phyloP scores from a whole-genome alignment of 208 protist genomes.

The Novymonas esmeraldas region DNA sequence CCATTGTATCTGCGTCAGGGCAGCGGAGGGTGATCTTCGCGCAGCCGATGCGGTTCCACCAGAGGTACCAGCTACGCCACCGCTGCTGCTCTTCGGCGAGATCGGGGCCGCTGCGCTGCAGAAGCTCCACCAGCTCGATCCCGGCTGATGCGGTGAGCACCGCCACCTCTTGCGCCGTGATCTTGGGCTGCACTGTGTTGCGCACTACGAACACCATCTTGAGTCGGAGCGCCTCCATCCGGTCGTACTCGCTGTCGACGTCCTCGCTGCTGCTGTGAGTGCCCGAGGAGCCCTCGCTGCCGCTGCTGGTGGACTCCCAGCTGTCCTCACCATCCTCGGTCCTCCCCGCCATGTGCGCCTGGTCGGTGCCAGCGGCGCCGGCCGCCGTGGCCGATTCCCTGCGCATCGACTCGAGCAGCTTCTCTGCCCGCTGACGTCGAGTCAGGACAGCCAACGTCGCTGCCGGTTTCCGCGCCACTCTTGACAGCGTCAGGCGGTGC shows the following conservation, averaged over 20 bases:
- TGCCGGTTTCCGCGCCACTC: not conserved
- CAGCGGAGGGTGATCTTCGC: conserved; percentile 71
- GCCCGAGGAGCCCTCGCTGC: not conserved
- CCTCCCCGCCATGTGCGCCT: not conserved
- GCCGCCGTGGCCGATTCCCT: not conserved
- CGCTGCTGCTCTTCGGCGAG: conserved; percentile 22
- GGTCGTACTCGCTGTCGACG: conserved; percentile 49
- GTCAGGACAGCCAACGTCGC: not conserved
- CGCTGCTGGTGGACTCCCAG: conserved; percentile 4
- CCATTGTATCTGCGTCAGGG: conserved; percentile 33
- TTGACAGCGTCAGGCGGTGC: not conserved
- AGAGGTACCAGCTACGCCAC: conserved; percentile 67
- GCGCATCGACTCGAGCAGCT: conserved; percentile 23
- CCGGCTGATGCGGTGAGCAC: conserved; percentile 48
- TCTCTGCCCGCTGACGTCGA: conserved; percentile 19
- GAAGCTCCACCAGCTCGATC: conserved; percentile 41
- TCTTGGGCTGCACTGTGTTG: conserved; percentile 36
- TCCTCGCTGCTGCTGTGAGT: conserved; percentile 3
- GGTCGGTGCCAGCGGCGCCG: not conserved
- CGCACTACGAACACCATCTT: conserved; percentile 83
- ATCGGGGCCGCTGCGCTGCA: too few relatives aligned
- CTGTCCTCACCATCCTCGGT: conserved; percentile 19
- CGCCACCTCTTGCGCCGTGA: conserved; percentile 46
- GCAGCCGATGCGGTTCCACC: conserved; percentile 71
- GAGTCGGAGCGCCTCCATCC: conserved; percentile 53